phyloP scores from a whole-genome alignment of 805 yeast species.

The Teunomyces kruisii region DNA sequence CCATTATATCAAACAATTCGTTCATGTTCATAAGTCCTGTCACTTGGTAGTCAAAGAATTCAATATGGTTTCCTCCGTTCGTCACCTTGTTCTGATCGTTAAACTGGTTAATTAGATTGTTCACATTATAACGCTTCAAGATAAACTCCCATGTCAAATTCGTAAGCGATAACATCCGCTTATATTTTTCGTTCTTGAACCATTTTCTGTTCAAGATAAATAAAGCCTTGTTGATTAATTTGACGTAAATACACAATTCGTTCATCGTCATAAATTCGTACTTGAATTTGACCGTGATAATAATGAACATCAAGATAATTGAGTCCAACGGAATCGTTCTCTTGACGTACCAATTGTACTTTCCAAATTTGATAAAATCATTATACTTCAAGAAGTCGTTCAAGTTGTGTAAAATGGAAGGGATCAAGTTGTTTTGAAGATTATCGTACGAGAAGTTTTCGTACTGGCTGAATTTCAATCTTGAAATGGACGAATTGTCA shows the following conservation, averaged over 20 bases:
- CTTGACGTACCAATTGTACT: constrained; percentile 61
- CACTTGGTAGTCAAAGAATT: constrained; percentile 42
- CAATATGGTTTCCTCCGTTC: constrained; percentile 16
- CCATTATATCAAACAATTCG: constrained; percentile 42
- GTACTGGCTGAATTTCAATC: constrained; percentile 32
- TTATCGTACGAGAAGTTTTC: constrained; percentile 51
- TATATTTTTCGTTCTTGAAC: constrained; percentile 47
- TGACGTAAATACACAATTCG: constrained; percentile 39
- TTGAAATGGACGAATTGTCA: constrained; percentile 36
- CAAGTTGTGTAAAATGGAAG: constrained; percentile 55
- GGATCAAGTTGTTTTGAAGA: constrained; percentile 52
- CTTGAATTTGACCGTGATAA: constrained; percentile 53
- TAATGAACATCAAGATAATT: constrained; percentile 50
- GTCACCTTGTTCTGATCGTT: constrained; percentile 15
- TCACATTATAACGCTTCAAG: constrained; percentile 33
- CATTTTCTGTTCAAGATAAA: constrained; percentile 44
- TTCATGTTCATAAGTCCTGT: constrained; percentile 39
- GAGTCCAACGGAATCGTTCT: constrained; percentile 63
- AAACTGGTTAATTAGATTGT: constrained; percentile 26
- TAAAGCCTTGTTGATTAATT: constrained; percentile 41
- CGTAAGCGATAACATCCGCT: constrained; percentile 44
- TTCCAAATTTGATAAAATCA: constrained; percentile 51
- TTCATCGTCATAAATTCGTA: constrained; percentile 37
- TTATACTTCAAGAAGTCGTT: constrained; percentile 54
- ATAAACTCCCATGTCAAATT: constrained; percentile 45